Evolutionary conservation across 495 filamentous ascomycete species (phyloP), one percentile per base, ranked within the genome.

Genomic region (Xylaria palmicola): DNA sequence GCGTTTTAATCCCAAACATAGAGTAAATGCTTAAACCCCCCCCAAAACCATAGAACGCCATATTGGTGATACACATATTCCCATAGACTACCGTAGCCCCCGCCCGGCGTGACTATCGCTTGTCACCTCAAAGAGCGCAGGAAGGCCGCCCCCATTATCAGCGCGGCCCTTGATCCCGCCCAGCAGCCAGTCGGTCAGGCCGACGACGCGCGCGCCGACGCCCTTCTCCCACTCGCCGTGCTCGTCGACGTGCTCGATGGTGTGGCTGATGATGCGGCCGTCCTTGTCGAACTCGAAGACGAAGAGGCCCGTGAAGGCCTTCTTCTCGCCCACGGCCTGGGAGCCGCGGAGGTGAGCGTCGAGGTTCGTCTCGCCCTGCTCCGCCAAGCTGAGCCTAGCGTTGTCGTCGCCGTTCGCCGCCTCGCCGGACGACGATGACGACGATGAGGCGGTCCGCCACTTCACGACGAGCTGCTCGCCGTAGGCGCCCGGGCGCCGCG

Each of bases 231-330:
- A 91, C 81, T 87, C 88, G 45, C 87, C 86, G 47, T 87, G 82
- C 48, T 87, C 87, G 66, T 97, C 88, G 9, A 87, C 89, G 79
- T 96, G 91, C 75, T 98, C 94, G 69, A 98, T 98, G 0, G 90
- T 94, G 76, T 98, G 94, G 54, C 81, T 87, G 48, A 88, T 64
- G 26, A 98, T 86, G 50, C 92, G 79, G 3, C 95, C 94, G 63
- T 95, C 86, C 60, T 88, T 84, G 68, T 98, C 95, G 74, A 98
- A 98, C 54, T 94, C 90, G 74, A 98, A 98, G 48, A 96, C 85
- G 71, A 98, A 98, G 15, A 97, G 64, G 0, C 94, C 94, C 36
- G 79, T 86, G 70, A 93, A 93, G 67, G 88, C 88, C 29, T 83
- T 78, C 45, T 70, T 75, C 59, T 75, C 74, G 27, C 59, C 56